Conservation (phyloP, 2,329 filamentous ascomycete species). For the Fusarium sambucinum region DNA sequence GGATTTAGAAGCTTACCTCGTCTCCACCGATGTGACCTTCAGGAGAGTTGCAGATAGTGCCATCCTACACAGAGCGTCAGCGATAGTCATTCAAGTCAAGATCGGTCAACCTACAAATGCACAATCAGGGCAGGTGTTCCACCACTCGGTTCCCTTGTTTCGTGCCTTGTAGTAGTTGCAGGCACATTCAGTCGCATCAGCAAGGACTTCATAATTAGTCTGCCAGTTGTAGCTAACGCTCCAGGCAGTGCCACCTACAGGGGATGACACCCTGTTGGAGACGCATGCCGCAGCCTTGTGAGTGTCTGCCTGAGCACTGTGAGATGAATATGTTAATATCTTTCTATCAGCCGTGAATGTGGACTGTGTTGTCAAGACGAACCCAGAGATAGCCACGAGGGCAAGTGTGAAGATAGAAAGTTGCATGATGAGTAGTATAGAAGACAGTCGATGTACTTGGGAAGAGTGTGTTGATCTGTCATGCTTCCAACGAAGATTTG, state of each 20-base stretch:
- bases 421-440: not conserved
- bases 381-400: not conserved
- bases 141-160: not conserved
- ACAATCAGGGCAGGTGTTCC: conserved; percentile 2
- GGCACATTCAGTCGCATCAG: not conserved
- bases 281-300: not conserved
- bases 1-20: not conserved
- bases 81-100: too few species aligned
- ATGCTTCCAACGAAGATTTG: not conserved
- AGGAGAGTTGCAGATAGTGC: not conserved
- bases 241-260: not conserved
- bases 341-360: too few species aligned
- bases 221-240: conserved; percentile 1
- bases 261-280: not conserved
- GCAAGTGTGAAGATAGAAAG: not conserved
- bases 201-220: not conserved
- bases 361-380: not conserved
- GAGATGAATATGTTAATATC: not conserved
- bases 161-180: not conserved
- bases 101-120: not conserved
- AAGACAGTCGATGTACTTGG: not conserved
- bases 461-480: too few species aligned
- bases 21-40: not conserved
- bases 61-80: not conserved
- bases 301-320: not conserved